Evolutionary conservation across 495 filamentous ascomycete genomes (phyloP).

Genomic region (Neurospora sp.): DNA sequence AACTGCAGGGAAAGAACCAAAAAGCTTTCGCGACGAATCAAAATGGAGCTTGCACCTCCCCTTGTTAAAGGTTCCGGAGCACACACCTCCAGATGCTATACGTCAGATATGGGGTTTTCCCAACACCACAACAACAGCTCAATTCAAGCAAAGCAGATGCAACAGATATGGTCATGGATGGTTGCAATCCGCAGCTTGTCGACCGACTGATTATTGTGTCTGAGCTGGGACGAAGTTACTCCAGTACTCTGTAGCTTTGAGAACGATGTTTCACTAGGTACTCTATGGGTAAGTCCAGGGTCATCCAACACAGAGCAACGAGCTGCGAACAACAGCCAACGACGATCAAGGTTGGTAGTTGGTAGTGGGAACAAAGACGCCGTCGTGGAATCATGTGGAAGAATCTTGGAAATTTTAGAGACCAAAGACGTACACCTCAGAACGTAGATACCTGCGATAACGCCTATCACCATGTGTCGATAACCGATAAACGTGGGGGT

Average conservation of each 20-base stretch:
- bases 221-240: background rate
- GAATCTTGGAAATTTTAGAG: background rate
- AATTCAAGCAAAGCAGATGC: background rate
- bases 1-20: background rate
- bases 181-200: background rate
- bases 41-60: background rate
- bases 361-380: background rate
- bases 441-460: background rate
- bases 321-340: background rate
- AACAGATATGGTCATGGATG: background rate
- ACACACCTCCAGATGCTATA: background rate
- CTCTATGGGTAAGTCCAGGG: background rate
- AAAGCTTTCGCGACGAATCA: background rate
- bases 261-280: background rate
- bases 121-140: background rate
- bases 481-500: background rate
- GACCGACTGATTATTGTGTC: background rate
- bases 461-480: background rate
- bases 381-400: background rate
- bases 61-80: background rate
- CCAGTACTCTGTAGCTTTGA: background rate
- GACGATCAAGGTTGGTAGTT: background rate
- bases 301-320: background rate
- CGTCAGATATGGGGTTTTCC: background rate
- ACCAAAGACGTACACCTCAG: background rate